Evolutionary conservation across 192 early-diverging fungal species (phyloP), one percentile per base, ranked within the genome.

Genomic region (Podila verticillata): DNA sequence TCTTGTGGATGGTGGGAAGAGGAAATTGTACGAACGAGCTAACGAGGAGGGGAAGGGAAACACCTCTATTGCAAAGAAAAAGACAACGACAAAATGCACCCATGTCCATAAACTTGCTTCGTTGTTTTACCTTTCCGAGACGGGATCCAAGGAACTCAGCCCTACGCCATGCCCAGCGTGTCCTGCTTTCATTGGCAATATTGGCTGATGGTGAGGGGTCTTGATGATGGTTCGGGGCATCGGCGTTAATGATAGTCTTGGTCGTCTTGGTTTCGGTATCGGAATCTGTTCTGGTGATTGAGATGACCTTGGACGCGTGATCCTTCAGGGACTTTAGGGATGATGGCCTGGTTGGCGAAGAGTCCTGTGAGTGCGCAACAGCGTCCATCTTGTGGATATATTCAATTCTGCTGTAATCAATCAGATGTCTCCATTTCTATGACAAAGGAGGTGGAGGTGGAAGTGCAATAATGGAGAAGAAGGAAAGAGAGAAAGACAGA

Each of bases 401-500:
- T 30, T 70, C 49, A 17, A 63, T 67, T 13, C 75, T 68, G 36
- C 64, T 71, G 44, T 72, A 63, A 7, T 79, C 75, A 36, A 79
- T 72, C 48, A 79, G 24, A 28, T 72, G 59, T 54, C 75, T 71
- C 75, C 75, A 79, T 57, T 79, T 79, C 75, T 79, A 71, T 31
- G 35, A 13, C 29, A 29, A 30, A 70, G 24, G 47, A 69, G 19
- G n/a, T n/a, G n/a, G 26, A 29, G 31, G 28, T 15, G 13, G 39
- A 44, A 15, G 39, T 15, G 15, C 17, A 44, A 44, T 44, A 44
- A 44, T 10, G 39, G 17, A 44, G 10, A 44, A 44, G 13, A 9
- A 2, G 36, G 12, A 39, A 39, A 0, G 10, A 8, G n/a, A n/a
- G n/a, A n/a, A n/a, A n/a, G n/a, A 39, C 9, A 9, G 36, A 39